Base-by-base conservation (phyloP, 2,329 filamentous ascomycete species). In the Colletotrichum incanum region DNA sequence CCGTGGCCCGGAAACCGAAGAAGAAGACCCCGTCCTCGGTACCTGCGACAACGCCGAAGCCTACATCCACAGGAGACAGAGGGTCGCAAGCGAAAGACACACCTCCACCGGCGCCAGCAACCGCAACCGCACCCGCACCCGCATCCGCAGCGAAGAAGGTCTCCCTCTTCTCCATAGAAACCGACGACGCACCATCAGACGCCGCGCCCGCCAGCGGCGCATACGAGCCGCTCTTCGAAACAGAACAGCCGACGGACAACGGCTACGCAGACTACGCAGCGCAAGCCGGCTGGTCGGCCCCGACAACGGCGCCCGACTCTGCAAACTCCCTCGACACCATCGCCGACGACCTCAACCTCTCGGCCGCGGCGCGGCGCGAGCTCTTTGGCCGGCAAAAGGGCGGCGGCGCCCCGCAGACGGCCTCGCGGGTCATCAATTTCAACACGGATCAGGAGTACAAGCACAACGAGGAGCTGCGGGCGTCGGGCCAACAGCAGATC, bases 381-480 rank as follows among this genome's bases (percentile, higher is more conserved):
- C 89, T 98, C 4, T 96, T 98, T 79, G 96, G 96, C 1, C 93
- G 95, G 6, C 82, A 85, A 71, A 78, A 79, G 59, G 59, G 61
- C 8, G 81, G 82, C 28, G 87, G 87, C 28, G 78, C 80, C 55
- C 80, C 80, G n/a, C 77, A 80, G 9, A 85, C 89, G n/a, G 86
- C 86, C 3, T 86, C 89, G n/a, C 91, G 89, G 54, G 88, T 98
- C 47, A 88, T 95, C 74, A 95, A 93, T 78, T 98, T 98, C 88
- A 94, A 97, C 83, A 95, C 94, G 75, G 94, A 97, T 79, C 85
- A 86, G 70, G 95, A 98, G 83, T 98, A 98, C 81, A 89, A 88
- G 31, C 90, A 93, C 77, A 98, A 98, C 81, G 93, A 98, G 83
- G 87, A 88, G 75, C 80, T 97, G 28, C 90, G 94, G 14, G 89